phyloP scores from a whole-genome alignment of 805 yeast genomes.

The Kluyveromyces dobzhanskii region DNA sequence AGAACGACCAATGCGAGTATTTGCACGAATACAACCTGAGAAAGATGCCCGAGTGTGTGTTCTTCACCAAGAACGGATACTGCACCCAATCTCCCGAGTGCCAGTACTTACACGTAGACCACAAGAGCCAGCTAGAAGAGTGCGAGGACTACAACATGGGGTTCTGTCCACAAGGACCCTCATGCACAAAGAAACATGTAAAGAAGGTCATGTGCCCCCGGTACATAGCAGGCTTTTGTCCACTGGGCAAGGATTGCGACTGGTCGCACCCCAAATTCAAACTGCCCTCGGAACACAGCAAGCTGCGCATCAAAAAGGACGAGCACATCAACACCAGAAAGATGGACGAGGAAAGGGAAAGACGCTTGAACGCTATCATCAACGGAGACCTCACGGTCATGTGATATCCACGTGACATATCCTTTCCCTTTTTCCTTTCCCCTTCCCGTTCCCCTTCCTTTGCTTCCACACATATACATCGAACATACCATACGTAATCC shows the following conservation, averaged over 20 bases:
- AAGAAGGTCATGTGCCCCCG: conserved; percentile 68
- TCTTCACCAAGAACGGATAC: conserved; percentile 68
- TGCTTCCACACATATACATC: too few relatives aligned
- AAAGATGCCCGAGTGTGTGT: conserved; percentile 95
- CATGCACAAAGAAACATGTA: conserved; percentile 74
- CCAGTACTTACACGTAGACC: conserved; percentile 84
- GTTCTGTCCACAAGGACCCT: conserved; percentile 87
- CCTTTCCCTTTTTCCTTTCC: too few relatives aligned
- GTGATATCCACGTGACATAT: too few relatives aligned
- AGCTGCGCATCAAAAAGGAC: conserved; percentile 24
- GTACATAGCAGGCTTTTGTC: conserved; percentile 87
- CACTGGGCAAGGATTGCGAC: conserved; percentile 66
- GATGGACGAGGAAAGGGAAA: conserved; percentile 28
- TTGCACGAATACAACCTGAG: conserved; percentile 89
- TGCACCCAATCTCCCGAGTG: conserved; percentile 95
- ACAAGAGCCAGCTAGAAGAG: conserved; percentile 78
- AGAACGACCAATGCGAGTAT: conserved; percentile 93
- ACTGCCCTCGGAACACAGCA: conserved; percentile 33
- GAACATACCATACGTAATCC: too few relatives aligned
- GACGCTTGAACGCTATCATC: conserved; percentile 29
- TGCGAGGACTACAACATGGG: conserved; percentile 81
- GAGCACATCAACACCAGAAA: conserved; percentile 29
- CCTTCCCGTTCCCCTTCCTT: too few relatives aligned
- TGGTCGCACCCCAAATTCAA: conserved; percentile 75
- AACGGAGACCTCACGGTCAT: conserved; percentile 22